These are phyloP conservation scores for Microbotryum intermedium DNA, from an alignment of 1,284 basidiomycete genomes.

Conservation along the genomic window DNA sequence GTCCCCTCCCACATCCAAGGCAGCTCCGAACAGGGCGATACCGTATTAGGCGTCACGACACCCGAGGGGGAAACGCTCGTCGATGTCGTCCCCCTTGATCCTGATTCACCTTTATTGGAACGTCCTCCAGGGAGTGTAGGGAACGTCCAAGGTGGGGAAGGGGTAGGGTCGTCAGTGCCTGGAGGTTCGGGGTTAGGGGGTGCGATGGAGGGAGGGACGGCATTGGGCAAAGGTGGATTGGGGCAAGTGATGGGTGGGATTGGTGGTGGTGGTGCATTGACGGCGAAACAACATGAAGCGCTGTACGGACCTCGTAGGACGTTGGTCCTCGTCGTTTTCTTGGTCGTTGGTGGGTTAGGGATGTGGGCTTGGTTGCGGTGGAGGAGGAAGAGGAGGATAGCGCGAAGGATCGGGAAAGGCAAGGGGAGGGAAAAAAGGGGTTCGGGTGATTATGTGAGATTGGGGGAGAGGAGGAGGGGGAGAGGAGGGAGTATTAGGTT, in stretches of 20 bases:
- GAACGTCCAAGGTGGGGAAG: too few relatives aligned
- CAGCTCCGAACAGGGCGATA: neutral
- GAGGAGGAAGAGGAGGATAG: constrained; percentile 4
- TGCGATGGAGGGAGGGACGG: neutral
- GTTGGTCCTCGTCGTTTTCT: constrained; percentile 26
- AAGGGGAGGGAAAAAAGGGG: constrained; percentile 11
- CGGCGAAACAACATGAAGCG: constrained; percentile 27
- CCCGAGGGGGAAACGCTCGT: constrained; percentile 26
- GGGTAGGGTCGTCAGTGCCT: too few relatives aligned
- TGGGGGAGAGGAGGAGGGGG: neutral
- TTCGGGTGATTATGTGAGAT: neutral
- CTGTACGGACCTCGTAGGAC: constrained; percentile 29
- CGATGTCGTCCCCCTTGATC: neutral
- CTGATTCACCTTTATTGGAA: neutral
- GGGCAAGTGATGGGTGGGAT: constrained; percentile 20
- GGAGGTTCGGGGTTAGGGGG: neutral
- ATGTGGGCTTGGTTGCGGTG: constrained; percentile 19
- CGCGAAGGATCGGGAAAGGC: constrained; percentile 12
- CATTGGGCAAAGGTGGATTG: neutral
- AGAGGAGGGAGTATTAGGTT: neutral
- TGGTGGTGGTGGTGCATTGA: too few relatives aligned
- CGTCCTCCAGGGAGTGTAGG: too few relatives aligned
- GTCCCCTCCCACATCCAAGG: constrained; percentile 56
- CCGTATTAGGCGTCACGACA: constrained; percentile 24
- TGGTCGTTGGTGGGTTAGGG: constrained; percentile 10